Percentiles rank a stretch among this genome's conserved stretches.
These are phyloP conservation scores for Zygoascus ofunaensis DNA, from an alignment of 805 yeast species.

Conservation along the genomic window DNA sequence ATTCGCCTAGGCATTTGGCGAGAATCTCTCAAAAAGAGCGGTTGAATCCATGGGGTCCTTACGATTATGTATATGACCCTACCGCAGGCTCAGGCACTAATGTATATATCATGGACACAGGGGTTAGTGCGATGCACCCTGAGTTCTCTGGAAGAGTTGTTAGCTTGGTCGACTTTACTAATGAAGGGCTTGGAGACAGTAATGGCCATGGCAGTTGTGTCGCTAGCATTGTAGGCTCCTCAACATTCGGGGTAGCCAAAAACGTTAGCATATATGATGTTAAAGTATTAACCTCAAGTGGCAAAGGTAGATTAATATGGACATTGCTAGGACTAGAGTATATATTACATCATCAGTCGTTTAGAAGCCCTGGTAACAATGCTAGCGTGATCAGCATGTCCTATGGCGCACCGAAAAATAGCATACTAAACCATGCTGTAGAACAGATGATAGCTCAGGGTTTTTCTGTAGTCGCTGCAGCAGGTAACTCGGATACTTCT, in stretches of 20 bases:
- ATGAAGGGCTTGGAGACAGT: constrained; percentile 46
- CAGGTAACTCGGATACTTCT: constrained; percentile 65
- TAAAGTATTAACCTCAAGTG: constrained; percentile 56
- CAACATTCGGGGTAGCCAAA: constrained; percentile 73
- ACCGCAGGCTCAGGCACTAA: constrained; percentile 48
- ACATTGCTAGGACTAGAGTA: constrained; percentile 29
- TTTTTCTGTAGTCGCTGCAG: constrained; percentile 26
- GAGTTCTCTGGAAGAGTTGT: constrained; percentile 36
- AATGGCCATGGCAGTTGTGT: constrained; percentile 91
- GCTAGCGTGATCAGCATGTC: constrained; percentile 21
- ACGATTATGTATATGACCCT: constrained; percentile 24
- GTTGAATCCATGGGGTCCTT: constrained; percentile 32
- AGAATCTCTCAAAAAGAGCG: constrained; percentile 21
- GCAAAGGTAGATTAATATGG: constrained; percentile 47
- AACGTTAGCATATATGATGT: constrained; percentile 52
- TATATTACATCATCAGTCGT: constrained; percentile 19
- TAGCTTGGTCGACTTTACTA: constrained; percentile 38
- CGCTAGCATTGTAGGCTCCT: constrained; percentile 75
- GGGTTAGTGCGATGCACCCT: constrained; percentile 34
- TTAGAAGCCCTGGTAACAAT: constrained; percentile 10
- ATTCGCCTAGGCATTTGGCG: constrained; percentile 44
- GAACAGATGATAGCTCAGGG: constrained; percentile 19
- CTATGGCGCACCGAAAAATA: constrained; percentile 22
- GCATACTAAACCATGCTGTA: constrained; percentile 20
- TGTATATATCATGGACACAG: constrained; percentile 77